phyloP scores from a whole-genome alignment of 805 yeast genomes.

The Scheffersomyces spartinae region DNA sequence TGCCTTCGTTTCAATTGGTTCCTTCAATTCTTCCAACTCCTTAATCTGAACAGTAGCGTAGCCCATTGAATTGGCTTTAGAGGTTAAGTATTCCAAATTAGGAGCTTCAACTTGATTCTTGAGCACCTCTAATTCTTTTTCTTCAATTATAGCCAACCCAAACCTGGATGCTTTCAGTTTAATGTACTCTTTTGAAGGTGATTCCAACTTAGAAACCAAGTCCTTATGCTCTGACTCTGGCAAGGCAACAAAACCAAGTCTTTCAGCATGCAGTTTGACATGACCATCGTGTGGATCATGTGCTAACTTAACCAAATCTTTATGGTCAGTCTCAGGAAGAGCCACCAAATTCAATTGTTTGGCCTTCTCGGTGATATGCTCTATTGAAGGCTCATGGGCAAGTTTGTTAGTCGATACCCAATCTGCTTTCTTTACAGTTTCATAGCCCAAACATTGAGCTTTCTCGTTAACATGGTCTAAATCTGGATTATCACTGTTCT shows the following conservation, averaged over 20 bases:
- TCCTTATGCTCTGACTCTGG: slow-evolving; percentile 1
- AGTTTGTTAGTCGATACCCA: no score
- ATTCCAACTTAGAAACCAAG: slow-evolving; percentile 1
- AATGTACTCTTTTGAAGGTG: slow-evolving; percentile 3
- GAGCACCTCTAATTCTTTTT: slow-evolving; percentile 6
- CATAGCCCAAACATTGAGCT: slow-evolving; percentile 5
- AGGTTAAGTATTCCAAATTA: slow-evolving; percentile 10
- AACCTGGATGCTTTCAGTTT: slow-evolving; percentile 4
- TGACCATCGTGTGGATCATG: slow-evolving; percentile 9
- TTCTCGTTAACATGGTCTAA: slow-evolving; percentile 5
- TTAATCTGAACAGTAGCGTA: slow-evolving; percentile 4
- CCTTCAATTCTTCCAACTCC: not conserved
- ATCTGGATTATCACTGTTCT: slow-evolving; percentile 7
- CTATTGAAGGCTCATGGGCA: slow-evolving; percentile 9
- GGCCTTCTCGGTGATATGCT: slow-evolving; percentile 9
- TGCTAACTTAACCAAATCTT: slow-evolving; percentile 11
- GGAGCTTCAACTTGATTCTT: slow-evolving; percentile 9
- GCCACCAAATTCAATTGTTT: slow-evolving; percentile 5
- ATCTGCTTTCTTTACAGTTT: slow-evolving; percentile 3
- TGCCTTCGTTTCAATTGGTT: not conserved
- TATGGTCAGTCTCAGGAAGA: slow-evolving; percentile 3
- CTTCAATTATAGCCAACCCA: slow-evolving; percentile 6
- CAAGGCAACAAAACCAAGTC: slow-evolving; percentile 3
- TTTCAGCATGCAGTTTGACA: slow-evolving; percentile 3
- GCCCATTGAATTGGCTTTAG: slow-evolving; percentile 6